Base-by-base conservation (phyloP, 441 rosid species). In the Pelargonium cotyledonis region DNA sequence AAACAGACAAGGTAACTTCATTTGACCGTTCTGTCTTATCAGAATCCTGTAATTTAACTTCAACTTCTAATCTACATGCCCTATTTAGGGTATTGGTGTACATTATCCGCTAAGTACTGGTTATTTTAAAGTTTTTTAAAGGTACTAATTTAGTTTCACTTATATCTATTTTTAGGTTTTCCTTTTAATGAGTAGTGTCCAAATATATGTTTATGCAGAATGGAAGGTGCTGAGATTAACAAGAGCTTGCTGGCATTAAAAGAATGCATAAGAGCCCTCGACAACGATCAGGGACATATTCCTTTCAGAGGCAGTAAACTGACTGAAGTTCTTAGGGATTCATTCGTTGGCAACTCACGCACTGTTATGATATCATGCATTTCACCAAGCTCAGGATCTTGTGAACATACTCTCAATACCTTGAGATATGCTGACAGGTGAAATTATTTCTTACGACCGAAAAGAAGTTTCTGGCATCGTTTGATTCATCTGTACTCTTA, bases 351-450 rank as follows among this genome's bases (percentile, higher is more conserved):
- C 76, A 90, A 95, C 80, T 95, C 99, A 12, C 90, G 98, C 68
- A 95, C 99, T n/a, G 98, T 95, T 58, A 95, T 95, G 99, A 82
- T 95, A 70, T 95, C 99, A 46, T 95, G 99, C 88, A 95, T 91
- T 78, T 95, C 99, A 57, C 99, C 99, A 46, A 84, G 86, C 79
- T 88, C 95, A 29, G 99, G 99, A 69, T 95, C 93, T 15, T 95
- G 97, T 77, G 99, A 95, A 82, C 99, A 95, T 77, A 90, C 99
- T 64, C 96, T 95, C 58, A 91, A 95, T 78, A 95, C 99, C 67
- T 80, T 95, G 71, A 86, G 97, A 95, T 90, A 95, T 68, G 97
- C 97, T 71, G 99, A 95, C 85, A 89, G 99, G 97, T 95, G 70
- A 66, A 73, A 73, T 58, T 76, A 72, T 35, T 67, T 68, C 15